Conservation (phyloP, 1,139 yeast species). For the Kurtzmaniella quercitrusa region DNA sequence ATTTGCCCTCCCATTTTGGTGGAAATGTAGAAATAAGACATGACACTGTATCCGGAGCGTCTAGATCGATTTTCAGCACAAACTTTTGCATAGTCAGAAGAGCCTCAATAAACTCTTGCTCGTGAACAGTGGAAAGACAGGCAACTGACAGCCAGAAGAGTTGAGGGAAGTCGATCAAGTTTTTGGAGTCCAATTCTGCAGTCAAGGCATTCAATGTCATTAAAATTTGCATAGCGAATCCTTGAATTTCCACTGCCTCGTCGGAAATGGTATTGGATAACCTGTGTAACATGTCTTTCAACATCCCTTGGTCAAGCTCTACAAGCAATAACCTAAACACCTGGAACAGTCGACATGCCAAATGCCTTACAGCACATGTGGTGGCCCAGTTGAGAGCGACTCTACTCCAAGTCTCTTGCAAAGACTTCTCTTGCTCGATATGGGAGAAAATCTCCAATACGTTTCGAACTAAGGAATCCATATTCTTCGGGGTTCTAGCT, state of each 20-base stretch:
- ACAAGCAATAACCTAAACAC: conserved; percentile 77
- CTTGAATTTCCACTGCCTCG: conserved; percentile 84
- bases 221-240: conserved; percentile 93
- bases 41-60: conserved; percentile 79
- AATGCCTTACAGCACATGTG: conserved; percentile 93
- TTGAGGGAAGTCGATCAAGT: conserved; percentile 84
- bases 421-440: conserved; percentile 18
- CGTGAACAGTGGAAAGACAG: conserved; percentile 83
- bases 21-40: conserved; percentile 86
- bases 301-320: conserved; percentile 80
- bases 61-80: conserved; percentile 80
- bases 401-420: conserved; percentile 81
- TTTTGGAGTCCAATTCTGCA: conserved; percentile 75
- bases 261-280: conserved; percentile 92
- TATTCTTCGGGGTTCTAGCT: conserved; percentile 80
- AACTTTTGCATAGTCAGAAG: conserved; percentile 77
- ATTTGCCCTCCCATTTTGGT: conserved; percentile 91
- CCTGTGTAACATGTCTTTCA: conserved; percentile 90
- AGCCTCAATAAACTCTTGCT: conserved; percentile 87
- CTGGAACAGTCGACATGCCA: conserved; percentile 95
- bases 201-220: conserved; percentile 93
- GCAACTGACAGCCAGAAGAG: conserved; percentile 96
- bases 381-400: conserved; percentile 93
- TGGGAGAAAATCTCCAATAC: conserved; percentile 53
- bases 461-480: conserved; percentile 74